Evolutionary conservation across 768 basidiomycete genomes (phyloP).

Genomic region (Ramaria sp.): DNA sequence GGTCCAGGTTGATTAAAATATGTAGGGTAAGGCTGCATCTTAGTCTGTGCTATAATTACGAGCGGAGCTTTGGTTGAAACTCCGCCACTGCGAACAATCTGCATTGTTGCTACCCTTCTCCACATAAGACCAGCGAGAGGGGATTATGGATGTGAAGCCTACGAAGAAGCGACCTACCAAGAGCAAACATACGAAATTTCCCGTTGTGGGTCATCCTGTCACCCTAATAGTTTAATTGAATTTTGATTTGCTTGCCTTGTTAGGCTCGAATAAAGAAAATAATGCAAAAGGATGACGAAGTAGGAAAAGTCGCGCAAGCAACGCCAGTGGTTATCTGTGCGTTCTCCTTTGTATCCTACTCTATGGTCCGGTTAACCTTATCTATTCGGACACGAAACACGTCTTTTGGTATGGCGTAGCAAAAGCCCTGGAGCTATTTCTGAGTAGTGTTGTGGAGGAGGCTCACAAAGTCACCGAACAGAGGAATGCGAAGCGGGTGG

Average conservation of each 20-base stretch:
- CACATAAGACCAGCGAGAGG: not conserved
- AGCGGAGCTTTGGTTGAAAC: no score
- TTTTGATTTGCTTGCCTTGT: not conserved
- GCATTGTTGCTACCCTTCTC: no score
- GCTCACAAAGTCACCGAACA: constrained; percentile 68
- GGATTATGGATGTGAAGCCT: constrained; percentile 1
- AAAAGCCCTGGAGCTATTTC: constrained; percentile 88
- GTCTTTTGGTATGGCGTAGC: constrained; percentile 34
- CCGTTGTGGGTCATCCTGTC: constrained; percentile 49
- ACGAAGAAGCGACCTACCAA: constrained; percentile 24
- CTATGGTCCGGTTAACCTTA: not conserved
- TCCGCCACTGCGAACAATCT: no score
- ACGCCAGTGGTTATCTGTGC: constrained; percentile 94
- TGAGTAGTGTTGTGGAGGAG: constrained; percentile 74
- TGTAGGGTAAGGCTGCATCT: not conserved
- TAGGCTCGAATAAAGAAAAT: constrained; percentile 98
- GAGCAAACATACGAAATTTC: constrained; percentile 86
- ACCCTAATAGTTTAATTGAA: not conserved
- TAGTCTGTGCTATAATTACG: not conserved
- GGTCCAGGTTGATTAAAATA: constrained; percentile 5
- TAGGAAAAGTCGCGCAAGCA: constrained; percentile 94
- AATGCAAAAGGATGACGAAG: constrained; percentile 99
- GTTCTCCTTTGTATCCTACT: constrained; percentile 20
- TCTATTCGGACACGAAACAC: not conserved
- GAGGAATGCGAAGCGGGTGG: constrained; percentile 79